These are phyloP conservation scores for Claviceps fusiformis DNA, from an alignment of 2,329 filamentous ascomycete species.

Conservation along the genomic window DNA sequence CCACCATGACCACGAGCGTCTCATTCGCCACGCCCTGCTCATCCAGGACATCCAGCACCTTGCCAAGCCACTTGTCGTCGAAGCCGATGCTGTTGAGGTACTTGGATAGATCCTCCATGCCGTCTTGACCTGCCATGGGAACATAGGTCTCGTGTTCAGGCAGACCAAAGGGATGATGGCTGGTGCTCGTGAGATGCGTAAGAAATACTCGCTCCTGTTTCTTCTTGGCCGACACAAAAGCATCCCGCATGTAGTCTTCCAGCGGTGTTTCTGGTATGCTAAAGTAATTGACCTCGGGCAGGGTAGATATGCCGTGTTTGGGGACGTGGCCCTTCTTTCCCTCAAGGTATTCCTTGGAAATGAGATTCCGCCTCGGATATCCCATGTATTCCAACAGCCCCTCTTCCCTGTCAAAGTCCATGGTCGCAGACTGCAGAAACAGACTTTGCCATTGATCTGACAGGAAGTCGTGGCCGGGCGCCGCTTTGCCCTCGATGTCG, in stretches of 20 bases:
- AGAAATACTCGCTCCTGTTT: conserved; percentile 20
- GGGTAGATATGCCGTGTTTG: conserved; percentile 14
- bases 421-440: conserved; percentile 19
- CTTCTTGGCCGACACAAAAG: conserved; percentile 17
- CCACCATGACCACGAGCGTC: conserved; percentile 19
- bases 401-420: conserved; percentile 18
- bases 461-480: conserved; percentile 9
- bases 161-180: conserved; percentile 19
- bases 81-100: conserved; percentile 21
- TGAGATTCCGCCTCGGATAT: conserved; percentile 12
- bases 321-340: conserved; percentile 10
- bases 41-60: conserved; percentile 17
- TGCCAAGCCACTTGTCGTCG: conserved; percentile 20
- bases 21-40: conserved; percentile 20
- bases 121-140: conserved; percentile 11
- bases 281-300: conserved; percentile 22
- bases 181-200: conserved; percentile 22
- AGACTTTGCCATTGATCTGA: conserved; percentile 17
- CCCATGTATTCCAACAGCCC: conserved; percentile 17
- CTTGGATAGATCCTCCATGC: conserved; percentile 17
- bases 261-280: conserved; percentile 18
- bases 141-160: conserved; percentile 16
- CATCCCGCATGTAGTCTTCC: conserved; percentile 20
- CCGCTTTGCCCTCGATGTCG: neutral
- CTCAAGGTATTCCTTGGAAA: conserved; percentile 18